Evolutionary conservation across 108 stramenopile species (phyloP).

Genomic region (Craspedostauros australis): DNA sequence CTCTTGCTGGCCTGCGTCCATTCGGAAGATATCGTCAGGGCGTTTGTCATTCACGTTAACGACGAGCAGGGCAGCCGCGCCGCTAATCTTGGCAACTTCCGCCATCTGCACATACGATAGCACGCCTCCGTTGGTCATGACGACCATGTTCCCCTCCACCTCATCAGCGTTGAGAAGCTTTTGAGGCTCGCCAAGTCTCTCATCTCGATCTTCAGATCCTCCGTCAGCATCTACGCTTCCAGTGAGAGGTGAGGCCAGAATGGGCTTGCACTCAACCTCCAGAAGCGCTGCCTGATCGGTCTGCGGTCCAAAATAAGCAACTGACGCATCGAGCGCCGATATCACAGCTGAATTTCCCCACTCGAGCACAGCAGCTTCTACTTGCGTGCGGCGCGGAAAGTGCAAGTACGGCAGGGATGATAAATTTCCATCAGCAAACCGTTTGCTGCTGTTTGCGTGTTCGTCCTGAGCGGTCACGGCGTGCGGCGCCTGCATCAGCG

Average conservation of each 20-base stretch:
- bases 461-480: no score
- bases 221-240: constrained; percentile 43
- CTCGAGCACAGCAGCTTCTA: constrained; percentile 85
- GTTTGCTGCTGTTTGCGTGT: no score
- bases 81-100: constrained; percentile 65
- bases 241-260: constrained; percentile 72
- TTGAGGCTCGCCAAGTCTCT: neutral
- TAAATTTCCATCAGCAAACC: no score
- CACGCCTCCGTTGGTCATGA: constrained; percentile 75
- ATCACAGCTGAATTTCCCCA: constrained; percentile 90
- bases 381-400: constrained; percentile 68
- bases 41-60: constrained; percentile 75
- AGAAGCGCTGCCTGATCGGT: constrained; percentile 74
- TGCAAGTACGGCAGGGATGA: no score
- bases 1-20: constrained; percentile 44
- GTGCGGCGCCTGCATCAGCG: no score
- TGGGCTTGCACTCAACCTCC: constrained; percentile 79
- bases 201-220: constrained; percentile 14
- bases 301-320: constrained; percentile 82
- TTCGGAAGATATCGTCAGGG: constrained; percentile 77
- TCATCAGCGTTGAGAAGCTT: constrained; percentile 64
- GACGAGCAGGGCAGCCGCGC: constrained; percentile 79
- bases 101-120: constrained; percentile 75
- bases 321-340: constrained; percentile 81
- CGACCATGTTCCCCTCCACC: constrained; percentile 76